These are phyloP conservation scores for Speleostelium caveatum DNA, from an alignment of 78 protist species.

Conservation along the genomic window DNA sequence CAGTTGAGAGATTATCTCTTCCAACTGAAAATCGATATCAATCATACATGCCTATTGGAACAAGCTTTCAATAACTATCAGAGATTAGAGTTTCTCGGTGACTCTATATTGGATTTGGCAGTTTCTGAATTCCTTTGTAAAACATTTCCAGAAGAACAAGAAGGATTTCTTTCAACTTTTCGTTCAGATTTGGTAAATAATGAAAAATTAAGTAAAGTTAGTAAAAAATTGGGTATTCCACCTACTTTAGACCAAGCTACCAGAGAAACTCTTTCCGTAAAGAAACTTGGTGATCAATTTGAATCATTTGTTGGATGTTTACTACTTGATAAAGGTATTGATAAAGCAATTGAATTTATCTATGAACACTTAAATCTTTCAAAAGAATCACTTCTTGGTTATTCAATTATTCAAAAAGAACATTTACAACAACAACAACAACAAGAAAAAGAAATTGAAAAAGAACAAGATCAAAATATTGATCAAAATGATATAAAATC, in stretches of 20 bases:
- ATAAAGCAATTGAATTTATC: neutral
- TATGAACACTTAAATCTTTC: neutral
- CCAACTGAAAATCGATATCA: neutral
- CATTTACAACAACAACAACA: too few species aligned
- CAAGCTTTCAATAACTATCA: slow-evolving; percentile 16
- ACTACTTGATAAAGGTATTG: neutral
- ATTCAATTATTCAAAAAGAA: too few species aligned
- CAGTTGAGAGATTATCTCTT: neutral
- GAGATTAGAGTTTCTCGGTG: slow-evolving; percentile 75
- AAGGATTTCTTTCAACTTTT: slow-evolving; percentile 32
- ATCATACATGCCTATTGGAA: neutral
- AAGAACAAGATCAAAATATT: too few species aligned
- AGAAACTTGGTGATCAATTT: slow-evolving; percentile 55
- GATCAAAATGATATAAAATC: too few species aligned
- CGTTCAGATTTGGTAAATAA: slow-evolving; percentile 30
- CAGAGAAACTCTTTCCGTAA: neutral
- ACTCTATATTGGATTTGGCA: slow-evolving; percentile 45
- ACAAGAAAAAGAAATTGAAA: too few species aligned
- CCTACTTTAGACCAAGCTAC: neutral
- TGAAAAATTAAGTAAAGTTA: neutral
- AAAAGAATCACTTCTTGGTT: too few species aligned
- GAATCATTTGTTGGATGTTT: slow-evolving; percentile 61
- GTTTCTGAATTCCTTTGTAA: slow-evolving; percentile 23
- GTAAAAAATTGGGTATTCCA: neutral
- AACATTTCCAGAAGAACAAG: slow-evolving; percentile 40